Conservation (phyloP, 108 stramenopile species). For the Cyclotella choctawhatcheeana region DNA sequence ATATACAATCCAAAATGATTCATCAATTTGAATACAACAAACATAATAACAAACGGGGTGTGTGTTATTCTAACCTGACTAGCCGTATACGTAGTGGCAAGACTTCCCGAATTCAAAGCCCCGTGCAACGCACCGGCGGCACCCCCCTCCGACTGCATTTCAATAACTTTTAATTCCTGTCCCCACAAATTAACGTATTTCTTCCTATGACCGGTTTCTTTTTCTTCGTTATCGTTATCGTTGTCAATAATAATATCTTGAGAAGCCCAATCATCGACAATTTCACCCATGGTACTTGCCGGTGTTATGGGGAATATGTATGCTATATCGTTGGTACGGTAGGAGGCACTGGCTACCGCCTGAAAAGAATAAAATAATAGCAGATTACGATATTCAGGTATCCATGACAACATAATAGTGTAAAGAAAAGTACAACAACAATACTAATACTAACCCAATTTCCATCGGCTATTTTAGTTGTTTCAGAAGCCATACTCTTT, state of each 20-base stretch:
- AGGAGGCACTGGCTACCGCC: constrained; percentile 67
- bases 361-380: constrained; percentile 1
- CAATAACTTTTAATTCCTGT: constrained; percentile 64
- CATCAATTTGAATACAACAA: no score
- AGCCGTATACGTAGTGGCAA: constrained; percentile 68
- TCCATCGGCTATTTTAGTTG: constrained; percentile 38
- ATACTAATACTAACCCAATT: constrained; percentile 26
- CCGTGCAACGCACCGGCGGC: constrained; percentile 72
- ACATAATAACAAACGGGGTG: no score
- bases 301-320: constrained; percentile 77
- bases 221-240: constrained; percentile 22
- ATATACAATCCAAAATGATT: no score
- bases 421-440: background rate
- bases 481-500: constrained; percentile 3
- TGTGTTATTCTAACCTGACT: constrained; percentile 39
- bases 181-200: constrained; percentile 59
- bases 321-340: constrained; percentile 67
- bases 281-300: constrained; percentile 62
- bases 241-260: no score
- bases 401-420: no score
- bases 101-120: constrained; percentile 57
- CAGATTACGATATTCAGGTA: no score
- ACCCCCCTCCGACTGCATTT: constrained; percentile 68
- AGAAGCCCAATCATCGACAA: constrained; percentile 66
- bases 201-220: no score